phyloP scores from a whole-genome alignment of 129 eudicot species.

The Tanacetum coccineum region DNA sequence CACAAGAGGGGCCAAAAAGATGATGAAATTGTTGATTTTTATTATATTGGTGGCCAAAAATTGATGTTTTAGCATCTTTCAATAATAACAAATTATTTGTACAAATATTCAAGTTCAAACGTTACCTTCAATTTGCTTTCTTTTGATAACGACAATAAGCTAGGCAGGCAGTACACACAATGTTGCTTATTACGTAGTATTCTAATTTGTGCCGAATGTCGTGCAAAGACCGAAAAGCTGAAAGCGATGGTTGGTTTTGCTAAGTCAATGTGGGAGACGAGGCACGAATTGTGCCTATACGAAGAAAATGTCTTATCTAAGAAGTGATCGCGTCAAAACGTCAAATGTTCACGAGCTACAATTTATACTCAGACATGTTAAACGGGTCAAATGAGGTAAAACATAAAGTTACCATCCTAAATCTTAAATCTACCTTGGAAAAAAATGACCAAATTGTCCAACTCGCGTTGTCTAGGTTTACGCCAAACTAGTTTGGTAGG shows the following conservation, averaged over 20 bases:
- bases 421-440: too few species aligned
- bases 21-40: constrained; percentile 22
- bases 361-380: too few species aligned
- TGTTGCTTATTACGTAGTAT: background rate
- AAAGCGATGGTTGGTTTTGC: background rate
- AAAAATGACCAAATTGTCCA: too few species aligned
- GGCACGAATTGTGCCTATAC: background rate
- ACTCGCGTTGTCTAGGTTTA: background rate
- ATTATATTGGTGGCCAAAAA: constrained; percentile 19
- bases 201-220: constrained; percentile 10
- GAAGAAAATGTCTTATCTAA: constrained; percentile 24
- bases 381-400: too few species aligned
- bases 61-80: constrained; percentile 23
- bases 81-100: constrained; percentile 19
- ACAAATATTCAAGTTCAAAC: constrained; percentile 9
- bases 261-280: background rate
- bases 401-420: too few species aligned
- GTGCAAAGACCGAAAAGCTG: background rate
- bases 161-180: constrained; percentile 20
- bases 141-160: constrained; percentile 8
- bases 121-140: constrained; percentile 10
- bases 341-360: too few species aligned
- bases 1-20: constrained; percentile 20
- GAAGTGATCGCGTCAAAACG: constrained; percentile 62
- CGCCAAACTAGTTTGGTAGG: constrained; percentile 20